Evolutionary conservation across 1,139 yeast genomes (phyloP), one percentile per base, ranked within the genome.

Genomic region (Debaryomyces robertsiae): DNA sequence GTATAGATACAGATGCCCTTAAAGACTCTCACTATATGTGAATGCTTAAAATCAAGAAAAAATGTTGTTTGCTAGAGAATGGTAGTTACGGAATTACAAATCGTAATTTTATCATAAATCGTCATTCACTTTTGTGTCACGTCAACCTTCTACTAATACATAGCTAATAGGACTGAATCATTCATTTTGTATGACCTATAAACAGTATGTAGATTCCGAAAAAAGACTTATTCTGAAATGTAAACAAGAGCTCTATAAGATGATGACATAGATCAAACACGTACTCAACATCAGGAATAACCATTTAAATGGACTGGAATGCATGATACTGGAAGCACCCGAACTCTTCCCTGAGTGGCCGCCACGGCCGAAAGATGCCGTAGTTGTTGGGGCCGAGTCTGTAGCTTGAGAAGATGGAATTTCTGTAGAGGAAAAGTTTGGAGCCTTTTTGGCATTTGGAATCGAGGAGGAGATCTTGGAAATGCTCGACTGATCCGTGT

Each of bases 401-500:
- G 30, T 28, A 6, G 17, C 11, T 13, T 18, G 3, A 7, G 32
- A 7, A 10, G 32, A 9, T 18, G 39, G 29, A n/a, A 41, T 30
- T 5, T 32, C 13, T 6, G 47, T 44, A 11, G 40, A 31, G 2
- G 47, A 45, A 39, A 33, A 42, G 14, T 32, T 33, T 7, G 45
- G 11, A 18, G 46, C 44, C 7, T 32, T 38, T 6, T 34, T 32
- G 10, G 82, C 82, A 38, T 69, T 60, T 30, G 84, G 82, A 29
- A 79, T 70, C 1, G 68, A 39, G 2, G 65, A 53, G 1, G 57
- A 40, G 27, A 78, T 69, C 2, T 60, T 64, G 45, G 74, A 78
- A 35, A 81, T 69, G 38, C 72, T 58, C 41, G 70, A 75, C 4
- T 62, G 61, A 19, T 54, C 50, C 7, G 77, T 57, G 35, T 58